A percentile compares a stretch with the other conserved stretches of the same genome.
phyloP scores from a whole-genome alignment of 2,329 filamentous ascomycete genomes.

The Alternaria sp. region DNA sequence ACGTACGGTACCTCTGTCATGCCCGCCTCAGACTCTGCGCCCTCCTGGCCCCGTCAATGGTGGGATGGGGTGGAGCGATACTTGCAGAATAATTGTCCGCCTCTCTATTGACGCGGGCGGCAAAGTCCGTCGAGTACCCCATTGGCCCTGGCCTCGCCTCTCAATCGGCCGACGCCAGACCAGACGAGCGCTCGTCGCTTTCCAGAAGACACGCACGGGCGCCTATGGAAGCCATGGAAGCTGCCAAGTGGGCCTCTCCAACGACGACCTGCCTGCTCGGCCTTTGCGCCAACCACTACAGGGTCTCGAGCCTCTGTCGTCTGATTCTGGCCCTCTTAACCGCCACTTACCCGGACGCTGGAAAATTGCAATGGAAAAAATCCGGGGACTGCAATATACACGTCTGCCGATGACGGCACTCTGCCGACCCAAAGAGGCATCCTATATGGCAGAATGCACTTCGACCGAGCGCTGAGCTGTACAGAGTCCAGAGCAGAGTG shows the following conservation, averaged over 20 bases:
- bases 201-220: slow-evolving; percentile 31
- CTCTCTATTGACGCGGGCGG: slow-evolving; percentile 6
- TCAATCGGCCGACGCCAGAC: slow-evolving; percentile 18
- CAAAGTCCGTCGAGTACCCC: slow-evolving; percentile 11
- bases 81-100: slow-evolving; percentile 2
- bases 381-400: slow-evolving; percentile 16
- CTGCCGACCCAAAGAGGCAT: not conserved
- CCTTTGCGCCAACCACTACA: slow-evolving; percentile 29
- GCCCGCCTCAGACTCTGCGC: slow-evolving; percentile 24
- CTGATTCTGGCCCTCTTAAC: slow-evolving; percentile 3
- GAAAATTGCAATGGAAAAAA: slow-evolving; percentile 15
- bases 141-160: slow-evolving; percentile 5
- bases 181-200: slow-evolving; percentile 11
- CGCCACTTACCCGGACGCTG: slow-evolving; percentile 9
- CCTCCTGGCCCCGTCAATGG: not conserved
- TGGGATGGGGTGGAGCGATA: slow-evolving; percentile 10
- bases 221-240: slow-evolving; percentile 13
- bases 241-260: slow-evolving; percentile 14
- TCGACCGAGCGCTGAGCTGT: slow-evolving; percentile 12
- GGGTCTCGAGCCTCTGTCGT: slow-evolving; percentile 19
- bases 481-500: slow-evolving; percentile 19
- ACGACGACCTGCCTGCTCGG: slow-evolving; percentile 10
- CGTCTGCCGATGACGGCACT: not conserved
- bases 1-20: slow-evolving; percentile 18
- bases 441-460: slow-evolving; percentile 8